These are phyloP conservation scores for Yamadazyma olivae DNA, from an alignment of 805 yeast genomes.

Conservation along the genomic window DNA sequence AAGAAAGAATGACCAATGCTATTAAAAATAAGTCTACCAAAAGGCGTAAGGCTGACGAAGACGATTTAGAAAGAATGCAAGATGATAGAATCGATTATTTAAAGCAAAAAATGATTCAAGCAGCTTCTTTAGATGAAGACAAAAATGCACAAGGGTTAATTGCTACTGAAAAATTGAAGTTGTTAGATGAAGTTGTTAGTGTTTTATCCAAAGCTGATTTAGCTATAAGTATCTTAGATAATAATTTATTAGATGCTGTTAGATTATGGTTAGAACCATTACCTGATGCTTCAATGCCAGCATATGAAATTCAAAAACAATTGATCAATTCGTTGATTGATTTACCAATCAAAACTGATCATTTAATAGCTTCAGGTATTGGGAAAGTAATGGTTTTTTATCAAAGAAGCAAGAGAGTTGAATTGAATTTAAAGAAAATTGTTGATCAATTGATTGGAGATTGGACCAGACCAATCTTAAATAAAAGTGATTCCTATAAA, in stretches of 20 bases:
- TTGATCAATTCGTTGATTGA: slow-evolving; percentile 69
- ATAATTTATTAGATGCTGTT: slow-evolving; percentile 87
- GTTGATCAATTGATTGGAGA: slow-evolving; percentile 92
- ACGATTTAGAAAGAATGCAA: slow-evolving; percentile 91
- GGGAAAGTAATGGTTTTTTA: slow-evolving; percentile 94
- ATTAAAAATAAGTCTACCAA: slow-evolving; percentile 60
- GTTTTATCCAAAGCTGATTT: slow-evolving; percentile 77
- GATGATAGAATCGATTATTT: slow-evolving; percentile 83
- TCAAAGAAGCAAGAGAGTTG: slow-evolving; percentile 86
- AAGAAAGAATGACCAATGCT: slow-evolving; percentile 76
- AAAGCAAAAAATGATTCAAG: slow-evolving; percentile 86
- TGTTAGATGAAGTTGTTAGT: slow-evolving; percentile 75
- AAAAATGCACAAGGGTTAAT: slow-evolving; percentile 58
- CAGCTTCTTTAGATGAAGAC: slow-evolving; percentile 73
- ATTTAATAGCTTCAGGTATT: slow-evolving; percentile 88
- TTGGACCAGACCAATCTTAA: slow-evolving; percentile 98
- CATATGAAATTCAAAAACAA: slow-evolving; percentile 91
- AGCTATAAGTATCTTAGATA: slow-evolving; percentile 91
- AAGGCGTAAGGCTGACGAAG: slow-evolving; percentile 76
- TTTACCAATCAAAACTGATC: slow-evolving; percentile 93
- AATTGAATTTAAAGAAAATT: slow-evolving; percentile 76
- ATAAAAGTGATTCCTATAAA: slow-evolving; percentile 90
- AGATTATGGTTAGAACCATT: slow-evolving; percentile 97
- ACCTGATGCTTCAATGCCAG: slow-evolving; percentile 98
- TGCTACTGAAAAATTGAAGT: slow-evolving; percentile 72